Conservation (phyloP, 805 yeast genomes). For the Myxozyma neglecta region DNA sequence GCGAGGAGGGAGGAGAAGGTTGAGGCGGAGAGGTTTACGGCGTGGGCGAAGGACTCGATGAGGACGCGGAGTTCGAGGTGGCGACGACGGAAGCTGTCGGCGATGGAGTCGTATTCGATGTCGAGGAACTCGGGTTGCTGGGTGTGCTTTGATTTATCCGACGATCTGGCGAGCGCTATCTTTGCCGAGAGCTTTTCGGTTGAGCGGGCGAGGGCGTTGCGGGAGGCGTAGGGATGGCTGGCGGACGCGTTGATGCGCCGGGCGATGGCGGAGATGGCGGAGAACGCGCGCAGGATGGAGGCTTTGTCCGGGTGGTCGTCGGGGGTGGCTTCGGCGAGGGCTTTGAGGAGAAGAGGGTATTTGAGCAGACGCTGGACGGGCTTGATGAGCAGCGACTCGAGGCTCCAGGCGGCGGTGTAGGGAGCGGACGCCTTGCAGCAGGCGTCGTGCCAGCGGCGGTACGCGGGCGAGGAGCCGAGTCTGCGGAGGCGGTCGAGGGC, state of each 20-base stretch:
- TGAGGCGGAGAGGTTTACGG: not conserved
- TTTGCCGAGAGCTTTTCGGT: slow-evolving; percentile 5
- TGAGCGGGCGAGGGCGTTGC: slow-evolving; percentile 4
- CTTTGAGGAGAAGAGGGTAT: slow-evolving; percentile 44
- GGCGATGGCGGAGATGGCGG: slow-evolving; percentile 13
- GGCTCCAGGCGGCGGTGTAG: slow-evolving; percentile 44
- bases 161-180: slow-evolving; percentile 13
- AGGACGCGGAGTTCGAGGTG: slow-evolving; percentile 20
- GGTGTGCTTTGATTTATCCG: slow-evolving; percentile 15
- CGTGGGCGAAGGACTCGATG: slow-evolving; percentile 8
- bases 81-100: slow-evolving; percentile 21
- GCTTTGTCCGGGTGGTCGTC: slow-evolving; percentile 53
- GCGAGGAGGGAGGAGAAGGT: not conserved
- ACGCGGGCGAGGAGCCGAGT: slow-evolving; percentile 33
- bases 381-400: slow-evolving; percentile 45
- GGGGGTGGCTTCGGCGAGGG: slow-evolving; percentile 39
- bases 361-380: slow-evolving; percentile 50
- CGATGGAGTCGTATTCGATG: slow-evolving; percentile 16
- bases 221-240: not conserved
- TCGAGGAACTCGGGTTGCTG: slow-evolving; percentile 7
- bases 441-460: slow-evolving; percentile 41
- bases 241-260: slow-evolving; percentile 15
- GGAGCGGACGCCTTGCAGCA: slow-evolving; percentile 36
- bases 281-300: slow-evolving; percentile 15
- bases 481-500: slow-evolving; percentile 38